Evolutionary conservation across 1,284 basidiomycete species (phyloP), one percentile per base, ranked within the genome.

Genomic region (Ganoderma leucocontextum): DNA sequence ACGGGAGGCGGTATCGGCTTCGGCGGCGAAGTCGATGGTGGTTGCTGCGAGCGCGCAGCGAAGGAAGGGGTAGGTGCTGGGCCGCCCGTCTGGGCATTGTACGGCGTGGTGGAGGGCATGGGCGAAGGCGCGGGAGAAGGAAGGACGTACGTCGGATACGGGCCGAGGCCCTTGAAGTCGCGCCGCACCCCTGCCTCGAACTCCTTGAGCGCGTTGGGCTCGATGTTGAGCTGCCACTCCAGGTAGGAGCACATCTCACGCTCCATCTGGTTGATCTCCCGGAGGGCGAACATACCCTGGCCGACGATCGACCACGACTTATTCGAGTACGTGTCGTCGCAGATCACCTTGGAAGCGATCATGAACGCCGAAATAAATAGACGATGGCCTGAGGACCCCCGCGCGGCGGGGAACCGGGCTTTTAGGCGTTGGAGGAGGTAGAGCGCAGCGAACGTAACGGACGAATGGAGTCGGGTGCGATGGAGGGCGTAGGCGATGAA

Each of bases 211-310:
- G 92, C 91, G 0, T 83, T 79, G 0, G 89, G 88, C 64, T 91
- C 90, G 63, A 95, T 91, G 63, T 92, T 93, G 12, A 97, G 85
- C 78, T 95, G 92, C 95, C 95, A 97, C 77, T 96, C 95, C 39
- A 97, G 83, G 77, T 97, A 97, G 36, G 88, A 91, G 78, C 95
- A 96, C 91, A 97, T 95, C 79, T 97, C 95, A 7, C 95, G 82
- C 82, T 97, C 95, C 95, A 97, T 97, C 85, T 97, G 95, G 80
- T 98, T 97, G 76, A 97, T 92, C 85, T 98, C 96, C 53, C 93
- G 88, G 2, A 97, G 81, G 1, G 90, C 89, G 76, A 97, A 97
- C 91, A 97, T 93, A 63, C 91, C 92, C 79, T 97, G 95, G 0
- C 94, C 95, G 60, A 98, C 96, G 62, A 98, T 94, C 25, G 91